Conservation (phyloP, 805 yeast genomes). For the Yamadazyma nakazawae region DNA sequence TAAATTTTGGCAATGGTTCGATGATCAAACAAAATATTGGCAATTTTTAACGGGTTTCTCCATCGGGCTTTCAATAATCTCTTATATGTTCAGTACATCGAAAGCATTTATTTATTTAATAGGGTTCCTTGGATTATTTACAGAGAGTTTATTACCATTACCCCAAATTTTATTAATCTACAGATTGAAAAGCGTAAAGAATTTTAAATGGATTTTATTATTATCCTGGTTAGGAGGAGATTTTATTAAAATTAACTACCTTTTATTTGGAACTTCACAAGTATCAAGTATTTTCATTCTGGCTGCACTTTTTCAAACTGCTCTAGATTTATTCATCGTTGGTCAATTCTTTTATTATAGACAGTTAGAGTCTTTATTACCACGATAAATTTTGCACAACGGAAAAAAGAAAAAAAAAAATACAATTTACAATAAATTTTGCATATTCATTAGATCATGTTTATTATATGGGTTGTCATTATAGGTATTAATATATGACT, state of each 20-base stretch:
- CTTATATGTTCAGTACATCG: slow-evolving; percentile 35
- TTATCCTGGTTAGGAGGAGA: slow-evolving; percentile 91
- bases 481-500: slow-evolving; percentile 4
- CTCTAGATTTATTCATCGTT: slow-evolving; percentile 68
- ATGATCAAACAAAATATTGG: slow-evolving; percentile 53
- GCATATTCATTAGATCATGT: not conserved
- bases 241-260: slow-evolving; percentile 67
- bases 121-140: slow-evolving; percentile 63
- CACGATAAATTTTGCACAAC: not conserved
- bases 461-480: not conserved
- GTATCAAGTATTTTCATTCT: slow-evolving; percentile 61
- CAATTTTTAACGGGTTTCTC: slow-evolving; percentile 51
- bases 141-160: slow-evolving; percentile 71
- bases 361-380: slow-evolving; percentile 5
- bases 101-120: slow-evolving; percentile 46
- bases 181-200: slow-evolving; percentile 65
- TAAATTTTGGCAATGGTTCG: slow-evolving; percentile 85
- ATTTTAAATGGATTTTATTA: slow-evolving; percentile 71
- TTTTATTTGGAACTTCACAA: slow-evolving; percentile 72
- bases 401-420: too few species aligned
- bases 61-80: slow-evolving; percentile 36
- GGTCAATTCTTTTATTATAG: slow-evolving; percentile 67
- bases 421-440: not conserved
- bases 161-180: slow-evolving; percentile 74
- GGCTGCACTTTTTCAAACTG: slow-evolving; percentile 77